Percentiles rank a stretch among this genome's conserved stretches.
Conservation (phyloP, 352 stramenopile genomes). For the Blastocystis hominis region DNA sequence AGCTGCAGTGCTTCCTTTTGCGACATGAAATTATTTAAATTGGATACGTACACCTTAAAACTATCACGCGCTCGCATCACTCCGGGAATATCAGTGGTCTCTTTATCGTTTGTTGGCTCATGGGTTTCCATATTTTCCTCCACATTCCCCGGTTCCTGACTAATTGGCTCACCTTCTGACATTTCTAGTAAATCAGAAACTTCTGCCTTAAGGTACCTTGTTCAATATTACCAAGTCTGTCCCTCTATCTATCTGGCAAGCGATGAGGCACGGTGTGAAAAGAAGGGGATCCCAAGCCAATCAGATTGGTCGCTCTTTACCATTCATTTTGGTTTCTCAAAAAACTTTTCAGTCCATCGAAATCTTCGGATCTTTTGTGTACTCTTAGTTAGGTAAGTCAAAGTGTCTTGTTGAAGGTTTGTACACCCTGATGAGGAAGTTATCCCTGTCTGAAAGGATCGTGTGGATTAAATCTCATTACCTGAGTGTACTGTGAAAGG, state of each 20-base stretch:
- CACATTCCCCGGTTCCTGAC: neutral
- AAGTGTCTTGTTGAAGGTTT: neutral
- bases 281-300: conserved; percentile 30
- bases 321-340: neutral
- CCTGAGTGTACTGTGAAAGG: neutral
- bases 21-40: conserved; percentile 38
- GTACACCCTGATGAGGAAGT: conserved; percentile 15
- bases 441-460: conserved; percentile 37
- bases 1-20: conserved; percentile 22
- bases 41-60: conserved; percentile 35
- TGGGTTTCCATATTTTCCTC: neutral
- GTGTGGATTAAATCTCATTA: conserved; percentile 43
- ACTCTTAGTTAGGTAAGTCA: neutral
- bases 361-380: neutral
- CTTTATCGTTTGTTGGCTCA: neutral
- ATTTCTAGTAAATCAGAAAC: neutral
- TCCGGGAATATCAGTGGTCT: neutral
- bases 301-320: neutral
- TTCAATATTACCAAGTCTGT: neutral
- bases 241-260: neutral
- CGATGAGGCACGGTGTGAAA: neutral
- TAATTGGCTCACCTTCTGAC: neutral
- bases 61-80: conserved; percentile 19
- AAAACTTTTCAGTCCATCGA: conserved; percentile 5
- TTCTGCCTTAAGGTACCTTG: neutral